Evolutionary conservation across 2,329 filamentous ascomycete species (phyloP), one percentile per base, ranked within the genome.

Genomic region (Cadophora gregata): DNA sequence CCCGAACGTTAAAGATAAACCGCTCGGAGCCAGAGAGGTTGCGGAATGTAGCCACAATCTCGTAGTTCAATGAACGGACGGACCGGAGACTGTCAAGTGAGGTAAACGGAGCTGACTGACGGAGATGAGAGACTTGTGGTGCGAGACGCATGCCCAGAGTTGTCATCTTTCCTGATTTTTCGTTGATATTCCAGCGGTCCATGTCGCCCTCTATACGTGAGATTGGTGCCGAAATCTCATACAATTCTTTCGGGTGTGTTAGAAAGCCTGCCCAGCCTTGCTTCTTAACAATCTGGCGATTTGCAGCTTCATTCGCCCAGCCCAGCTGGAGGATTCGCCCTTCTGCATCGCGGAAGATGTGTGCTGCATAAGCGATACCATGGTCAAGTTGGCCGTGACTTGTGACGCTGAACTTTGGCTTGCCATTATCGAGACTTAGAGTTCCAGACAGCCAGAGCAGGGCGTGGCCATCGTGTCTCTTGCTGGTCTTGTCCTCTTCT

Each of bases 251-350:
- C 9, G 71, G 69, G 45, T 70, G 68, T 2, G 62, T 47, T n/a
- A 72, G 45, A 38, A 65, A 70, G 19, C 72, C 72, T 14, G 69
- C 69, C 72, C 72, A 73, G 1, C 67, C 68, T 63, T 73, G 72
- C 25, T 66, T 58, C 38, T 45, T 63, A 0, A 69, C 47, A 16
- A 67, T 29, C 8, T 61, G 4, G 31, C 60, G 31, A 9, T 64
- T 62, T 1, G 59, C 63, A n/a, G 64, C 38, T 62, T 73, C 71
- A 62, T 70, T 68, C 36, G 66, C 69, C 71, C 71, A 72, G 1
- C 71, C 70, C 6, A 72, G 64, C 27, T 72, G 70, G 8, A 72
- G 48, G 0, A 70, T 51, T 33, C 69, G 36, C 33, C 64, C 68
- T 48, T 71, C 66, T 10, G 63, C 42, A 50, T 71, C 71, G 10